Evolutionary conservation across 139 green algal species (phyloP).

Genomic region (Chlamydomonas eustigma): DNA sequence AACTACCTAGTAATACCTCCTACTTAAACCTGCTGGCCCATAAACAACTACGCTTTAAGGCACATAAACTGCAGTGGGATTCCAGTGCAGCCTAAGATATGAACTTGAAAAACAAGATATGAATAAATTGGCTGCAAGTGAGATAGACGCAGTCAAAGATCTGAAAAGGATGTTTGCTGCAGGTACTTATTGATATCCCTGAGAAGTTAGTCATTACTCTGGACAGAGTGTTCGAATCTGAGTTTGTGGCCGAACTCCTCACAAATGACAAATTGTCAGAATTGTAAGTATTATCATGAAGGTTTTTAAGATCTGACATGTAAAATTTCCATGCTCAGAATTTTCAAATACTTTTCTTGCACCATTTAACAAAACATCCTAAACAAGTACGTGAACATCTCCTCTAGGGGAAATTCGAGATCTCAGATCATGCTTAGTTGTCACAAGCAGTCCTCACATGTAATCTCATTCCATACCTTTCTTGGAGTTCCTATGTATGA

Average conservation of each 20-base stretch:
- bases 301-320: not conserved
- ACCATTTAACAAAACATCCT: too few species aligned
- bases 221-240: constrained; percentile 77
- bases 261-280: constrained; percentile 90
- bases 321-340: too few species aligned
- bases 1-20: too few species aligned
- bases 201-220: constrained; percentile 81
- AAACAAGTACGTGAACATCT: too few species aligned
- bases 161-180: not conserved
- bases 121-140: not conserved
- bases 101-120: not conserved
- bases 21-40: too few species aligned
- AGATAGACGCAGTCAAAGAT: not conserved
- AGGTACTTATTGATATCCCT: constrained; percentile 71
- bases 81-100: not conserved
- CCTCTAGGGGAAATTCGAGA: too few species aligned
- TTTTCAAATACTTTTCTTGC: too few species aligned
- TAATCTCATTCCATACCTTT: too few species aligned
- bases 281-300: constrained; percentile 36
- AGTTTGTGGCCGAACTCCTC: constrained; percentile 82
- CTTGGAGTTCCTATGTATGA: too few species aligned
- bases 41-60: too few species aligned
- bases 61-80: not conserved
- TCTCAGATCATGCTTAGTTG: too few species aligned
- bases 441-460: too few species aligned